A percentile compares a stretch with the other conserved stretches of the same genome.
Conservation (phyloP, 352 stramenopile species). For the Pythium pectinolyticum region DNA sequence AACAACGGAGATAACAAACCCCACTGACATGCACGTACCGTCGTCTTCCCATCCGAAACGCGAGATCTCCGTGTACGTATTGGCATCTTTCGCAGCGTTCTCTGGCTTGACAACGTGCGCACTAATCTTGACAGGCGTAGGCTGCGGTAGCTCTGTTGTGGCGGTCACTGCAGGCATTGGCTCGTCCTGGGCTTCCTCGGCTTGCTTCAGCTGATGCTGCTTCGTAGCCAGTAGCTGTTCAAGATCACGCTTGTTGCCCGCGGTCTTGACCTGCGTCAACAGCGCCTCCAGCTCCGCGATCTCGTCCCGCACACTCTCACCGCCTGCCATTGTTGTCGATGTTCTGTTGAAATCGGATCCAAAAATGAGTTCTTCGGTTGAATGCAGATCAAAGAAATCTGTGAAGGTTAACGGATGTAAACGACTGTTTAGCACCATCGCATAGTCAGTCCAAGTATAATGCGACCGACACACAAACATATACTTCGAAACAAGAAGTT, state of each 20-base stretch:
- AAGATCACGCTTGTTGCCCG: slow-evolving; percentile 65
- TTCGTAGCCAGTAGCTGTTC: slow-evolving; percentile 59
- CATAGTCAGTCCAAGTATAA: slow-evolving; percentile 14
- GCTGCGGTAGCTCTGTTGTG: slow-evolving; percentile 18
- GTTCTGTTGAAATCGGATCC: slow-evolving; percentile 1
- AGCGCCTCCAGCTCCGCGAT: slow-evolving; percentile 70
- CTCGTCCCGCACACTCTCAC: slow-evolving; percentile 44
- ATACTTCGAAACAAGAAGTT: neutral
- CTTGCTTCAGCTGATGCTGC: slow-evolving; percentile 44
- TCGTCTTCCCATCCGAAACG: slow-evolving; percentile 88
- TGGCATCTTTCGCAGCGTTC: slow-evolving; percentile 37
- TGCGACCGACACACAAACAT: neutral
- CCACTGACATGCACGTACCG: slow-evolving; percentile 29
- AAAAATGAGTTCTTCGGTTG: neutral
- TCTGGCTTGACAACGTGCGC: slow-evolving; percentile 25
- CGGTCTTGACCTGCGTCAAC: slow-evolving; percentile 48
- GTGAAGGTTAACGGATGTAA: slow-evolving; percentile 9
- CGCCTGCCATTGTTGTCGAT: slow-evolving; percentile 27
- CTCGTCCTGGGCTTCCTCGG: slow-evolving; percentile 23
- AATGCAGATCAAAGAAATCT: neutral
- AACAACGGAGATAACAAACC: too few species aligned
- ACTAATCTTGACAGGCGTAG: slow-evolving; percentile 31
- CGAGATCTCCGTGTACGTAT: slow-evolving; percentile 79
- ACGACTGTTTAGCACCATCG: neutral
- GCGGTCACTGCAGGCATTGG: slow-evolving; percentile 26